phyloP scores from a whole-genome alignment of 2,329 filamentous ascomycete genomes.

The Cordyceps farinosa region DNA sequence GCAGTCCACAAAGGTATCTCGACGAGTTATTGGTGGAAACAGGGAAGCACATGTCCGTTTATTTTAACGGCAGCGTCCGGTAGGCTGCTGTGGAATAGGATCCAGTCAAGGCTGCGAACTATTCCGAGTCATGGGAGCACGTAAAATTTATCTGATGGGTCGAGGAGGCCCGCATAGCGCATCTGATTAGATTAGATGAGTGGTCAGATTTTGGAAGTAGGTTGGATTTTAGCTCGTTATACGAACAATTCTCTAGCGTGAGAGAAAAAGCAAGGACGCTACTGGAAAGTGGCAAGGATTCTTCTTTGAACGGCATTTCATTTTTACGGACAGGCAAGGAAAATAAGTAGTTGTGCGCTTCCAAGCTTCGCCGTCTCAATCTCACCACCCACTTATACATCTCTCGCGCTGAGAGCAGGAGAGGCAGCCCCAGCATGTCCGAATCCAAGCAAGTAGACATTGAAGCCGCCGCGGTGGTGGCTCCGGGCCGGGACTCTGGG shows the following conservation, averaged over 20 bases:
- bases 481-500: neutral
- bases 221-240: conserved; percentile 7
- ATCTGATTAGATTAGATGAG: conserved; percentile 21
- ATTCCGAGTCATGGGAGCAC: neutral
- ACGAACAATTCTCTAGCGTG: neutral
- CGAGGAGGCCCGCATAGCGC: conserved; percentile 4
- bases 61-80: neutral
- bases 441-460: neutral
- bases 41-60: neutral
- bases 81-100: neutral
- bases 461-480: neutral
- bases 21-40: neutral
- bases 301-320: neutral
- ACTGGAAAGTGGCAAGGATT: neutral
- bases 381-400: neutral
- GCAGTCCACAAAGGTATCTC: neutral
- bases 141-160: conserved; percentile 11
- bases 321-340: neutral
- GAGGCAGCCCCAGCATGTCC: neutral
- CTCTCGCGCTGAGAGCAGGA: neutral
- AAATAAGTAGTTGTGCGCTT: neutral
- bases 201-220: neutral
- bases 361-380: neutral
- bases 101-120: neutral
- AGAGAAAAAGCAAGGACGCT: neutral